A percentile compares a stretch with the other conserved stretches of the same genome.
Conservation (phyloP, 495 filamentous ascomycete genomes). For the Penicillium flavigenum region DNA sequence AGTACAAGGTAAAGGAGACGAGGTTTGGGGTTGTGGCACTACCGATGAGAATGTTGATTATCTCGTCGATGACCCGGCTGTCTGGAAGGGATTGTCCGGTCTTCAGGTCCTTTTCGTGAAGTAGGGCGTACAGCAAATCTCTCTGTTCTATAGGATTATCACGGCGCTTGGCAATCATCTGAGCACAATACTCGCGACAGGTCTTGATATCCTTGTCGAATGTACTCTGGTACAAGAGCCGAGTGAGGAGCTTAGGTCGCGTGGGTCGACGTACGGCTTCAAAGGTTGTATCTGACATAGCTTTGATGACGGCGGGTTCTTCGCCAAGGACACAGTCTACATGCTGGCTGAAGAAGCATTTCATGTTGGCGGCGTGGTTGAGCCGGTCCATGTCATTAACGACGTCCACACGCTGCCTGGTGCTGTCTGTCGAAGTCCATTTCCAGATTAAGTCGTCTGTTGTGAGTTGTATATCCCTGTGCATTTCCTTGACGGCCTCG, state of each 20-base stretch:
- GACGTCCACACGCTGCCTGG: slow-evolving; percentile 54
- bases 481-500: slow-evolving; percentile 33
- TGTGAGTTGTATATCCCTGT: slow-evolving; percentile 64
- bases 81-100: slow-evolving; percentile 63
- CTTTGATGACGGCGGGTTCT: slow-evolving; percentile 33
- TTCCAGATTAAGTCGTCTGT: slow-evolving; percentile 66
- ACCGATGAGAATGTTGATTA: slow-evolving; percentile 53
- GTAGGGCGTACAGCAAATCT: slow-evolving; percentile 69
- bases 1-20: slow-evolving; percentile 46
- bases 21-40: slow-evolving; percentile 47
- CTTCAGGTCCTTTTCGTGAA: slow-evolving; percentile 63
- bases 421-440: slow-evolving; percentile 54
- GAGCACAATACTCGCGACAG: slow-evolving; percentile 56
- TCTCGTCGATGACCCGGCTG: slow-evolving; percentile 64
- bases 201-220: slow-evolving; percentile 57
- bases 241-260: slow-evolving; percentile 42
- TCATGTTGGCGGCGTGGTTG: slow-evolving; percentile 67
- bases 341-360: slow-evolving; percentile 55
- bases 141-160: slow-evolving; percentile 48
- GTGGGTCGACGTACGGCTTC: slow-evolving; percentile 44
- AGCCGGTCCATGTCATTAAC: slow-evolving; percentile 71
- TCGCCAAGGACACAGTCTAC: slow-evolving; percentile 33
- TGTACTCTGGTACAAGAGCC: slow-evolving; percentile 44
- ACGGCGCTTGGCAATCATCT: slow-evolving; percentile 58
- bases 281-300: slow-evolving; percentile 41